Evolutionary conservation across 1,284 basidiomycete species (phyloP).

Genomic region (Cryptococcus hybrid): DNA sequence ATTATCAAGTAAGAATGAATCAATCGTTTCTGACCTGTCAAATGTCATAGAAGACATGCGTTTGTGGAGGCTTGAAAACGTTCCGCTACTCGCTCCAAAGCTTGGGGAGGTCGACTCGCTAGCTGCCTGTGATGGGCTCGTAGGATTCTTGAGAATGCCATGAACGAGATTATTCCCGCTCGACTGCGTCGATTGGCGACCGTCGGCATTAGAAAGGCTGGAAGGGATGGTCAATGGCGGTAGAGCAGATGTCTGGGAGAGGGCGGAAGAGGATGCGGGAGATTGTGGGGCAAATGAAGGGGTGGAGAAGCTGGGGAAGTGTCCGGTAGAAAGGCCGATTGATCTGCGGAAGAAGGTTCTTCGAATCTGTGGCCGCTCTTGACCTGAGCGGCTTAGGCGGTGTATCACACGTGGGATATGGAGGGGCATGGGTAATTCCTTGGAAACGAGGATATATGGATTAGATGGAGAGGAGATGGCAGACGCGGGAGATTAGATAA

Average conservation of each 20-base stretch:
- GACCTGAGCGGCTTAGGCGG: background rate
- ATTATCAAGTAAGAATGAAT: conserved; percentile 19
- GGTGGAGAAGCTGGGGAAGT: background rate
- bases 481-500: too few species aligned
- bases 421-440: background rate
- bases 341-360: background rate
- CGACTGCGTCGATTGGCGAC: too few species aligned
- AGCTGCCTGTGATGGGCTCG: conserved; percentile 3
- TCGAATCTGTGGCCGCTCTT: background rate
- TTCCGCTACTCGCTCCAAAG: background rate
- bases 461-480: too few species aligned
- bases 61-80: conserved; percentile 12
- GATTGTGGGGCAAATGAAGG: background rate
- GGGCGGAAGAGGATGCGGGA: background rate
- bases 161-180: background rate
- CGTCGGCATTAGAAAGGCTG: too few species aligned
- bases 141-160: background rate
- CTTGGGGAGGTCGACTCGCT: conserved; percentile 3
- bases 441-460: too few species aligned
- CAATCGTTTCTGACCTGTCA: conserved; percentile 29
- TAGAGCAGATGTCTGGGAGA: background rate
- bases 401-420: background rate
- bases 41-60: conserved; percentile 20
- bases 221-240: too few species aligned
- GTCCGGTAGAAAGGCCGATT: background rate